Percentiles rank a stretch among this genome's conserved stretches.
phyloP scores from a whole-genome alignment of 2,329 filamentous ascomycete genomes.

The Talaromyces sp. region DNA sequence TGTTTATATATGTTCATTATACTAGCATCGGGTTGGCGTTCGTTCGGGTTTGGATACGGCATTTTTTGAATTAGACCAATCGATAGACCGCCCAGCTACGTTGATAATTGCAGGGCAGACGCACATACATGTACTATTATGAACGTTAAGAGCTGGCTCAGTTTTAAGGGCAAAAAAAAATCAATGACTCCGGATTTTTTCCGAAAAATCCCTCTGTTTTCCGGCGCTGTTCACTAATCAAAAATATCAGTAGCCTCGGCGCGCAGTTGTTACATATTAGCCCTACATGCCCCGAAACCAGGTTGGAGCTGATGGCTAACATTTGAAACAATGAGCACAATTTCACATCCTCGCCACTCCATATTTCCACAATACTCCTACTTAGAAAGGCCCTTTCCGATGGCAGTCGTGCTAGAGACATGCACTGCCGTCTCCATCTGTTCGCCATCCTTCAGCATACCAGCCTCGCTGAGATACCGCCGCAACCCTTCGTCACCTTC shows the following conservation, averaged over 20 bases:
- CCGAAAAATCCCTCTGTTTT: not conserved
- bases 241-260: not conserved
- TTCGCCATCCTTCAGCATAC: conserved; percentile 14
- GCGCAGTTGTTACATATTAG: not conserved
- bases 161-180: not conserved
- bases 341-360: not conserved
- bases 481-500: conserved; percentile 48
- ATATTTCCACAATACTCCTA: not conserved
- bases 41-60: not conserved
- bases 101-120: not conserved
- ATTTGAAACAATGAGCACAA: not conserved
- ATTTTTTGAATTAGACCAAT: not conserved
- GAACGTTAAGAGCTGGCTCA: not conserved
- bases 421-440: not conserved
- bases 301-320: not conserved
- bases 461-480: conserved; percentile 37
- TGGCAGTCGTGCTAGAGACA: not conserved
- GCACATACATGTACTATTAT: not conserved
- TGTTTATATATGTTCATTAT: not conserved
- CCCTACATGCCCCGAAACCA: not conserved
- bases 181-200: not conserved
- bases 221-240: not conserved
- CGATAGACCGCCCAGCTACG: not conserved
- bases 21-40: not conserved
- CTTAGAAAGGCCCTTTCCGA: not conserved